Base-by-base conservation (phyloP, 83 land plant genomes). In the Larix sibirica region DNA sequence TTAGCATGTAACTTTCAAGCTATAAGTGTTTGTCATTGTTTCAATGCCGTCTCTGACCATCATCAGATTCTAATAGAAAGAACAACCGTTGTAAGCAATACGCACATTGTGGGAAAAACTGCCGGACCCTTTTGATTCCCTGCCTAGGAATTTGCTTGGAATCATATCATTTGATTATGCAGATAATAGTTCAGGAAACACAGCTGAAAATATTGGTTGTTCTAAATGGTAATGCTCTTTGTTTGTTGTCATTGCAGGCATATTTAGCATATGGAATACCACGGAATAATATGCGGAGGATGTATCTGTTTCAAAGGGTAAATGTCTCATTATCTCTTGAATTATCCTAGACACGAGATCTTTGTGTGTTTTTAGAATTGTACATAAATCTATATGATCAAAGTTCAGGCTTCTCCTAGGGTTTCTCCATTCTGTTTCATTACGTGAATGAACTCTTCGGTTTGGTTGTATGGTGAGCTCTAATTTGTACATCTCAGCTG, bases 301-400 rank as follows among this genome's bases (percentile, higher is more conserved):
- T 93, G 81, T 88, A 94, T 14, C 86, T 97, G 79, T 90, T 97
- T 81, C 97, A 96, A 83, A 95, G 95, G 97, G 99, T 96, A 90
- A 76, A 36, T 50, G 17, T 28, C 24, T 28, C 47, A 21, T n/a
- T 23, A 74, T 8, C 47, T 47, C 79, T 23, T 76, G 23, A n/a
- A 14, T 12, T 76, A 76, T 24, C 26, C 79, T 76, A 76, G 79
- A 47, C 44, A 76, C 16, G 36, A 54, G 50, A 58, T 54, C 33
- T 76, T 13, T 54, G 33, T 6, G 40, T 76, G 56, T 76, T 54
- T 76, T 50, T 47, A 47, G 33, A 21, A 24, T 23, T 23, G 56
- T 24, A 23, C 24, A 24, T n/a, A 54, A 69, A 76, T 23, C 26
- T 50, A 50, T 28, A 50, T 47, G 10, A 76, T 6, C 60, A 76